A percentile compares a stretch with the other conserved stretches of the same genome.
Conservation (phyloP, 257 asterid species). For the Solanum phureja region DNA sequence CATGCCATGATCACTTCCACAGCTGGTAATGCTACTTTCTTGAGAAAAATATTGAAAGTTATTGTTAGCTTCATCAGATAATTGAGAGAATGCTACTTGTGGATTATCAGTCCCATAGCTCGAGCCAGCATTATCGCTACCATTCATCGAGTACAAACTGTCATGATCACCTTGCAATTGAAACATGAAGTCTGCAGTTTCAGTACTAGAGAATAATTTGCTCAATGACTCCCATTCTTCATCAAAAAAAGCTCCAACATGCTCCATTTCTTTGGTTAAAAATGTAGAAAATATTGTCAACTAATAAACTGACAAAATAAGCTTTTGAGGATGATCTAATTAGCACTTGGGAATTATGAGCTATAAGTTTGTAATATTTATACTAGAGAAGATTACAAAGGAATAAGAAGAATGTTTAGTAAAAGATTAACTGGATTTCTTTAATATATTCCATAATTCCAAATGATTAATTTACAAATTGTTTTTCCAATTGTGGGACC, state of each 20-base stretch:
- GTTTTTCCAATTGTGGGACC: conserved; percentile 33
- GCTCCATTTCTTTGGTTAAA: conserved; percentile 32
- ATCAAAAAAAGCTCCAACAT: conserved; percentile 42
- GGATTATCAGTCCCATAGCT: neutral
- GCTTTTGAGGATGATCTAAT: neutral
- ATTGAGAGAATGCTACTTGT: neutral
- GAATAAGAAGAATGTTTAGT: conserved; percentile 10
- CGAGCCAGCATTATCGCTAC: neutral
- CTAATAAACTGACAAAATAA: neutral
- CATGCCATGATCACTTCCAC: conserved; percentile 6
- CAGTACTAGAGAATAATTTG: conserved; percentile 40
- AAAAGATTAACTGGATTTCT: conserved; percentile 37
- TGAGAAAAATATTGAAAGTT: conserved; percentile 32
- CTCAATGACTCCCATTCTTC: conserved; percentile 64
- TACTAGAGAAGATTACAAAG: conserved; percentile 15
- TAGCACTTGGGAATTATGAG: conserved; percentile 22
- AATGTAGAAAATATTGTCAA: neutral
- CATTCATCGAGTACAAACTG: neutral
- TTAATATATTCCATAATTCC: conserved; percentile 15
- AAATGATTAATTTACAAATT: conserved; percentile 25
- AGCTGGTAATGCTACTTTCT: conserved; percentile 35
- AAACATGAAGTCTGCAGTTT: conserved; percentile 29
- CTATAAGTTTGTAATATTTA: conserved; percentile 22
- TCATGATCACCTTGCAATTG: conserved; percentile 15
- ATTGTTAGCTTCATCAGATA: neutral